These are phyloP conservation scores for Iris macrosiphon DNA, from an alignment of 106 monocot species.

Conservation along the genomic window DNA sequence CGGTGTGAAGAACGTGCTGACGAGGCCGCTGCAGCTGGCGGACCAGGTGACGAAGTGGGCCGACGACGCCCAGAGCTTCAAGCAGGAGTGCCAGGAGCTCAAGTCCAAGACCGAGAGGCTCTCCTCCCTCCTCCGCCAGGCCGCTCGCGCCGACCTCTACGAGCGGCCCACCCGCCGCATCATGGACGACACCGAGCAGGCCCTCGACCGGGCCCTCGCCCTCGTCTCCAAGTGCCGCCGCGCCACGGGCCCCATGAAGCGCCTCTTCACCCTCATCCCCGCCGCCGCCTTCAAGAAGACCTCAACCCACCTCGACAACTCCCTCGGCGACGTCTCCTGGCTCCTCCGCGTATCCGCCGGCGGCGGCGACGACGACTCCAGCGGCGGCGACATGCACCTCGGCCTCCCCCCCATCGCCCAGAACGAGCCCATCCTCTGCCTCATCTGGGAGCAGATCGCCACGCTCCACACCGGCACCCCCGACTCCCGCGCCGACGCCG, in stretches of 20 bases:
- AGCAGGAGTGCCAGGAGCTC: conserved; percentile 43
- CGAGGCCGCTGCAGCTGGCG: conserved; percentile 58
- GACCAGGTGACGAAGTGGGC: conserved; percentile 50
- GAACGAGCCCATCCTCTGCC: conserved; percentile 76
- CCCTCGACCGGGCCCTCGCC: conserved; percentile 46
- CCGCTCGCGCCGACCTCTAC: conserved; percentile 60
- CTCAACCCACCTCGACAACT: conserved; percentile 43
- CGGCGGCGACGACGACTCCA: conserved; percentile 26
- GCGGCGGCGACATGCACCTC: conserved; percentile 57
- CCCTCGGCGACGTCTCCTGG: conserved; percentile 57
- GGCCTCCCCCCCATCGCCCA: conserved; percentile 83
- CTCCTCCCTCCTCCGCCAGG: conserved; percentile 46
- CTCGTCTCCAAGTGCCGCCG: conserved; percentile 55
- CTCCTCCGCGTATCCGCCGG: conserved; percentile 53
- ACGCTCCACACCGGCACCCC: conserved; percentile 42
- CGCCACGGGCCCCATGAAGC: conserved; percentile 20
- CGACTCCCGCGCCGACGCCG: conserved; percentile 53
- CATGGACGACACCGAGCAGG: conserved; percentile 63
- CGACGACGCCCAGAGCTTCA: conserved; percentile 28
- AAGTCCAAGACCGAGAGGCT: conserved; percentile 43
- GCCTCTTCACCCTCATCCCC: conserved; percentile 46
- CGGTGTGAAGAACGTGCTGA: conserved; percentile 43
- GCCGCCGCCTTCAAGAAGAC: conserved; percentile 40
- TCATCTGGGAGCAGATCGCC: conserved; percentile 83
- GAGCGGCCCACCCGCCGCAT: conserved; percentile 73